These are phyloP conservation scores for Sporothrix phasma DNA, from an alignment of 2,329 filamentous ascomycete genomes.

Conservation along the genomic window DNA sequence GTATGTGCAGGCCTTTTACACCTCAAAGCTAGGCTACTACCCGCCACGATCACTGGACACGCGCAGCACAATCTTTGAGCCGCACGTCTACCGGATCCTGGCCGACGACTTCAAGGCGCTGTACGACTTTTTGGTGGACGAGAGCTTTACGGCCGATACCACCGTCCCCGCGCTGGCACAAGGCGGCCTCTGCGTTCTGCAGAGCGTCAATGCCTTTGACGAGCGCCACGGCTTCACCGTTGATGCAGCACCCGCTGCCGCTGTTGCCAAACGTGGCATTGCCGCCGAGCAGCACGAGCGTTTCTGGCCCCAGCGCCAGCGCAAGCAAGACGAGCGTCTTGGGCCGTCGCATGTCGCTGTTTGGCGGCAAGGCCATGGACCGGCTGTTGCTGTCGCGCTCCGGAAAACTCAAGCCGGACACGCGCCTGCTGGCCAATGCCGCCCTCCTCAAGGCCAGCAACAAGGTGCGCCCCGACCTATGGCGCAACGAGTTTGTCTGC, in stretches of 20 bases:
- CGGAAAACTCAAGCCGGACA: constrained; percentile 37
- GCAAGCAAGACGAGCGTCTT: constrained; percentile 20
- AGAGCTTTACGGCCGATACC: constrained; percentile 38
- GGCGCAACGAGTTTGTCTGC: constrained; percentile 49
- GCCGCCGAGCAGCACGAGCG: background rate
- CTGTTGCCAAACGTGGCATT: constrained; percentile 44
- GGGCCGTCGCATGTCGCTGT: constrained; percentile 32
- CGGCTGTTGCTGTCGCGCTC: constrained; percentile 12
- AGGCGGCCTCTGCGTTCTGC: constrained; percentile 60
- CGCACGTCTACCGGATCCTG: constrained; percentile 50
- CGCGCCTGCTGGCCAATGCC: constrained; percentile 40
- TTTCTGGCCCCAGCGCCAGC: background rate
- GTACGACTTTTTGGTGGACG: constrained; percentile 62
- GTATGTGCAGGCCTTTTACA: constrained; percentile 58
- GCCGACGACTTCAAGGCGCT: constrained; percentile 59
- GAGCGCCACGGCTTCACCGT: constrained; percentile 44
- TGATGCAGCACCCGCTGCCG: constrained; percentile 57
- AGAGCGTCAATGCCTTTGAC: constrained; percentile 60
- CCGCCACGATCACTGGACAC: constrained; percentile 45
- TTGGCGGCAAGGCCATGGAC: constrained; percentile 24
- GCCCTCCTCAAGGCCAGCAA: constrained; percentile 45
- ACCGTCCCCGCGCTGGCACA: constrained; percentile 44
- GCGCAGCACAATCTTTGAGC: constrained; percentile 42
- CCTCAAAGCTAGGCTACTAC: constrained; percentile 59
- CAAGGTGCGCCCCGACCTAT: constrained; percentile 27